phyloP scores from a whole-genome alignment of 805 yeast species.

The Sugiyamaella lignohabitans region DNA sequence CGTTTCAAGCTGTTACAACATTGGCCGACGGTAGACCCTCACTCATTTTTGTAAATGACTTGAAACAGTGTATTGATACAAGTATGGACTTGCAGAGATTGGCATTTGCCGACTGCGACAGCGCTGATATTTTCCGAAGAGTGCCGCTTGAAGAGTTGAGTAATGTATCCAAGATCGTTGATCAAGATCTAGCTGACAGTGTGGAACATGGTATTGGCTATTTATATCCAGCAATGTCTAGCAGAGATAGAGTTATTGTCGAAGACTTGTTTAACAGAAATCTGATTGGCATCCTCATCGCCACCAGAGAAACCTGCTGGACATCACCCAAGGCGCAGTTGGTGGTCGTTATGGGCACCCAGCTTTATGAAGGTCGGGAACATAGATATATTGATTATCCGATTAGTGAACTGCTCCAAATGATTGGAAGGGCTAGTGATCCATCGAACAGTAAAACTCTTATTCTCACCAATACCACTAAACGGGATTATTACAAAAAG shows the following conservation, averaged over 20 bases:
- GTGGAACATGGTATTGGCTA: constrained; percentile 59
- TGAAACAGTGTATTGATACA: constrained; percentile 50
- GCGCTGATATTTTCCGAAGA: constrained; percentile 35
- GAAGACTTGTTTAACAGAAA: constrained; percentile 46
- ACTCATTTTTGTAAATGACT: constrained; percentile 52
- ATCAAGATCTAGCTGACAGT: constrained; percentile 39
- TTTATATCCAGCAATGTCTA: constrained; percentile 51
- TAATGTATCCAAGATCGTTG: constrained; percentile 41
- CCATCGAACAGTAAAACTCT: constrained; percentile 36
- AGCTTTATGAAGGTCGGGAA: constrained; percentile 63
- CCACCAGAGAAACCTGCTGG: constrained; percentile 50
- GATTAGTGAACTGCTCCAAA: constrained; percentile 41
- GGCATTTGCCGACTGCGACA: constrained; percentile 30
- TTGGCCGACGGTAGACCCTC: constrained; percentile 30
- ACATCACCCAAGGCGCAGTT: constrained; percentile 45
- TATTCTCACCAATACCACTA: constrained; percentile 51
- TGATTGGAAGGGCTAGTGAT: constrained; percentile 24
- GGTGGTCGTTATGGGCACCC: constrained; percentile 67
- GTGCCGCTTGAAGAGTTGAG: constrained; percentile 36
- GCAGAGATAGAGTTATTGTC: constrained; percentile 48
- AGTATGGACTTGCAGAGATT: constrained; percentile 39
- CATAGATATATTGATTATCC: constrained; percentile 65
- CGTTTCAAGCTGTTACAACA: constrained; percentile 37
- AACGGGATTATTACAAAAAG: constrained; percentile 57
- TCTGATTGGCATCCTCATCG: constrained; percentile 50